Evolutionary conservation across 2,329 filamentous ascomycete genomes (phyloP).

Genomic region (Tolypocladium ophioglossoides): DNA sequence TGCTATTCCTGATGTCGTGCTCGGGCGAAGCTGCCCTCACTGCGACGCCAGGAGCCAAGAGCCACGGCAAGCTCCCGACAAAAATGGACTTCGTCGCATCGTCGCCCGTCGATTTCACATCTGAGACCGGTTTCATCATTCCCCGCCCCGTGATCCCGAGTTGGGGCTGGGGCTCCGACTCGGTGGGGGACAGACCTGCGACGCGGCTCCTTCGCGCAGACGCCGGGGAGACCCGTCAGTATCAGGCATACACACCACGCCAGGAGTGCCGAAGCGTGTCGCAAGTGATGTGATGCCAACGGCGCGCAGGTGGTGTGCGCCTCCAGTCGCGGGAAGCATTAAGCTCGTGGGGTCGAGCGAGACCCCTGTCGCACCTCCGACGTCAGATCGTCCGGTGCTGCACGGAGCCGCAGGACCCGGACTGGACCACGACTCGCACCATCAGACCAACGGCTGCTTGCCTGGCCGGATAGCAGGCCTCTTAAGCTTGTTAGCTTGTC

Average conservation of each 20-base stretch:
- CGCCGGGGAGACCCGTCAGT: neutral
- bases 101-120: neutral
- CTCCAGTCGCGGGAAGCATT: neutral
- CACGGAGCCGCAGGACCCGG: neutral
- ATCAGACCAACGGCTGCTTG: neutral
- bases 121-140: slow-evolving; percentile 10
- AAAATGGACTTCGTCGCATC: neutral
- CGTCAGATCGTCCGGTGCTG: slow-evolving; percentile 11
- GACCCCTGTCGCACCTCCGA: slow-evolving; percentile 8
- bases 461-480: neutral
- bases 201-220: neutral
- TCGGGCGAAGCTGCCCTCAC: neutral
- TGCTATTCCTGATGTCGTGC: neutral
- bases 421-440: too few species aligned
- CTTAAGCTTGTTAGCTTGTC: neutral
- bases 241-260: neutral
- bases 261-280: neutral
- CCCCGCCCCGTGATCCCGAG: neutral
- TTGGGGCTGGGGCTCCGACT: neutral
- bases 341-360: slow-evolving; percentile 2
- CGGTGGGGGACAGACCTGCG: neutral
- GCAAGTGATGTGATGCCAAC: slow-evolving; percentile 3
- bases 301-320: neutral
- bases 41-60: neutral
- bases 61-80: neutral